Evolutionary conservation across 164 flowering plant genomes (phyloP).

Genomic region (Malania oleifera): DNA sequence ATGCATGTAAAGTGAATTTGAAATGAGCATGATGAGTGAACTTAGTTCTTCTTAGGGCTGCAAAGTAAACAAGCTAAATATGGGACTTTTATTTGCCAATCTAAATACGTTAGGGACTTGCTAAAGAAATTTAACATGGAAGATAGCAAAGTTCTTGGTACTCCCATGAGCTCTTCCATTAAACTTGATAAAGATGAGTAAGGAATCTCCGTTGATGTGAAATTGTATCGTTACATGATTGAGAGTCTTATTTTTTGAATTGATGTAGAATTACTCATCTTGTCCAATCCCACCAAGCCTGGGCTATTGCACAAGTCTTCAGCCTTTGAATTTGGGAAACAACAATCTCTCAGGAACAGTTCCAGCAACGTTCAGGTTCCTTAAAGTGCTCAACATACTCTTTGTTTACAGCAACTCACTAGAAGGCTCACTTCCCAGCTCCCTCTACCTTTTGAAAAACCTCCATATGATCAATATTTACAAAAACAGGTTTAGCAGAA

Average conservation of each 20-base stretch:
- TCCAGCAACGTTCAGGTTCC: conserved; percentile 66
- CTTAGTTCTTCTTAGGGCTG: too few species aligned
- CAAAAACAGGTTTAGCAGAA: conserved; percentile 65
- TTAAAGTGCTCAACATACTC: conserved; percentile 52
- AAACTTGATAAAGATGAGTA: too few species aligned
- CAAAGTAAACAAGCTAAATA: too few species aligned
- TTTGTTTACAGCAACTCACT: conserved; percentile 91
- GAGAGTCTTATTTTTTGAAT: conserved; percentile 57
- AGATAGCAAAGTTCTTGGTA: too few species aligned
- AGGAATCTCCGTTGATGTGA: too few species aligned
- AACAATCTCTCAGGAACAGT: conserved; percentile 70
- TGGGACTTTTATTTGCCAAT: too few species aligned
- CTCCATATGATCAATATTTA: conserved; percentile 70
- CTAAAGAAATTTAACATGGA: too few species aligned
- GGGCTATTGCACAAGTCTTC: conserved; percentile 73
- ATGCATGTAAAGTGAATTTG: too few species aligned
- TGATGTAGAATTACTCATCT: conserved; percentile 75
- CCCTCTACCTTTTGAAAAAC: conserved; percentile 61
- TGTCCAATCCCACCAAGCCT: conserved; percentile 82
- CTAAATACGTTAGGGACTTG: too few species aligned
- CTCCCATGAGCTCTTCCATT: too few species aligned
- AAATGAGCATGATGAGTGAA: too few species aligned
- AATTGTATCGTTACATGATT: too few species aligned
- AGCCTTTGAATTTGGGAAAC: conserved; percentile 66
- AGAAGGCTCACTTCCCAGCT: conserved; percentile 73